Evolutionary conservation across 768 basidiomycete genomes (phyloP), one percentile per base, ranked within the genome.

Genomic region (Leccinum variicolor): DNA sequence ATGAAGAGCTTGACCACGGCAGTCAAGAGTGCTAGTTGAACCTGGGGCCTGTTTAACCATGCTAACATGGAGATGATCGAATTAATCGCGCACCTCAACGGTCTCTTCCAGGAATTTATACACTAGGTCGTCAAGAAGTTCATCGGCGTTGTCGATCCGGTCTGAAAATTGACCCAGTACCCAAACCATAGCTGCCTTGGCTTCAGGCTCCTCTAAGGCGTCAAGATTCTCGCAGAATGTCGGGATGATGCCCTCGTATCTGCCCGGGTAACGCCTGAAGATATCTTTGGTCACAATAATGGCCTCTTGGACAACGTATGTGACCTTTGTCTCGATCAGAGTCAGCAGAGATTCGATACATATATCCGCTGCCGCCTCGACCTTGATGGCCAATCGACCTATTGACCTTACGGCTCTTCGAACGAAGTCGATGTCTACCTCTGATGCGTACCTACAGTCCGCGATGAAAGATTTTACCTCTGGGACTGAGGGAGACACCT

Each of bases 131-230:
- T 99, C 97, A 70, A 99, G 77, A 56, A 99, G 79, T 64, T 98
- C 95, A 66, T 98, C 94, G 9, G 88, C 91, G 66, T 98, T 98
- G 62, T 97, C 92, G 58, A 99, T 98, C 65, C 87, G 83, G 71
- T 98, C 84, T 31, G 97, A 90, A 66, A 94, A 98, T 74, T 99
- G 94, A 0, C 97, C 97, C 34, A 98, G 76, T 66, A 98, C 93
- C 97, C 97, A 99, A 31, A 99, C 84, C 86, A 99, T 97, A 10
- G 94, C 89, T 3, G 96, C 89, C 69, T 98, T 98, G 21, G 95
- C 87, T 74, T 99, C 97, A 0, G 97, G 90, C 67, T 98, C 97
- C 64, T 98, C 96, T 50, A 98, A 75, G 9, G 83, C 80, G 70
- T 98, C 95, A 45, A 98, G 79, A 69, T 97, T 87, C 69, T 93